Percentiles rank a stretch among this genome's conserved stretches.
phyloP scores from a whole-genome alignment of 2,329 filamentous ascomycete species.

The Didymella exigua region DNA sequence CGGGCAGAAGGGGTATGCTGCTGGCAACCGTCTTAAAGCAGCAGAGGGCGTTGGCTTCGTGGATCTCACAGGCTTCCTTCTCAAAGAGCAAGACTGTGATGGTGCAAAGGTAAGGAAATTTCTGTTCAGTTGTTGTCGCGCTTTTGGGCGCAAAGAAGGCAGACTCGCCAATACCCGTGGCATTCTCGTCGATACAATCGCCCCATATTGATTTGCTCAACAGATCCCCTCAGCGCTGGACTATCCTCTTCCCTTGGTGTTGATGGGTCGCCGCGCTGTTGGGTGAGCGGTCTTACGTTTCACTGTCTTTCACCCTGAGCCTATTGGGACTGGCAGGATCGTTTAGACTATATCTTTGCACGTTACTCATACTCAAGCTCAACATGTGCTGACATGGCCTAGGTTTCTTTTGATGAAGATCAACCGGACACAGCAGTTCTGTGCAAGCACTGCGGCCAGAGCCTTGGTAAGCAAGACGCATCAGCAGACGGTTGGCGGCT shows the following conservation, averaged over 20 bases:
- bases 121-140: not conserved
- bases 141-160: constrained; percentile 62
- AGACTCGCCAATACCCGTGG: constrained; percentile 54
- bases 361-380: not conserved
- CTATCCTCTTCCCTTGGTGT: constrained; percentile 37
- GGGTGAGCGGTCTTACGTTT: constrained; percentile 42
- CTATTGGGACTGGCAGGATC: constrained; percentile 44
- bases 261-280: constrained; percentile 36
- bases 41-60: constrained; percentile 74
- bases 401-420: not conserved
- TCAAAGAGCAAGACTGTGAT: constrained; percentile 70
- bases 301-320: constrained; percentile 38
- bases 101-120: constrained; percentile 51
- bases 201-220: constrained; percentile 56
- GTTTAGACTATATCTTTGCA: constrained; percentile 36
- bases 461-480: constrained; percentile 51
- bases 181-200: constrained; percentile 64
- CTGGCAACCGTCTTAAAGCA: constrained; percentile 74
- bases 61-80: constrained; percentile 76
- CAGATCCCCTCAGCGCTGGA: constrained; percentile 27
- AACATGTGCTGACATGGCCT: not conserved
- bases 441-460: constrained; percentile 49
- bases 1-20: constrained; percentile 73
- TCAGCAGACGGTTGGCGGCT: constrained; percentile 55
- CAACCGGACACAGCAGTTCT: constrained; percentile 20